These are phyloP conservation scores for Aspergillus luchuensis DNA, from an alignment of 2,329 filamentous ascomycete species.

Conservation along the genomic window DNA sequence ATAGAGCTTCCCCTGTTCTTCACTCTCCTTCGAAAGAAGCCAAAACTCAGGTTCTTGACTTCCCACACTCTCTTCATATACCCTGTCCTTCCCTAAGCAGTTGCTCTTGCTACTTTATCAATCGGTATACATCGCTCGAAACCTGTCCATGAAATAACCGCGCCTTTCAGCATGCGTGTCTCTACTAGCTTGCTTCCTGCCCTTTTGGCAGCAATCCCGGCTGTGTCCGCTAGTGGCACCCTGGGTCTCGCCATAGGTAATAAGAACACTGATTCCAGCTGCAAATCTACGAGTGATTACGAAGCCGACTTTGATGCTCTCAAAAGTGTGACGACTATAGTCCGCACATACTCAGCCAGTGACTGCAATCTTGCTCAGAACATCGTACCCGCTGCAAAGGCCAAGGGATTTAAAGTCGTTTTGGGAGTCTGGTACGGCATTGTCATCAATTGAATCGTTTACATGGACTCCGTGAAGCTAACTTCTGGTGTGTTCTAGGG, in stretches of 20 bases:
- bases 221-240: constrained; percentile 55
- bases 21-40: neutral
- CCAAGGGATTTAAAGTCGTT: constrained; percentile 67
- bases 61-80: constrained; percentile 2
- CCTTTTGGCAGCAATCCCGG: constrained; percentile 48
- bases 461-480: neutral
- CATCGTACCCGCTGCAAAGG: constrained; percentile 66
- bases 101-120: neutral
- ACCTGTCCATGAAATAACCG: neutral
- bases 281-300: constrained; percentile 66
- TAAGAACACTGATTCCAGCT: constrained; percentile 61
- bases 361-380: constrained; percentile 66
- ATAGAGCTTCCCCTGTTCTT: neutral
- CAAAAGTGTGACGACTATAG: constrained; percentile 55
- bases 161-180: constrained; percentile 45
- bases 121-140: neutral
- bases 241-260: constrained; percentile 69
- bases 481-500: constrained; percentile 44
- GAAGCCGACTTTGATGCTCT: constrained; percentile 66
- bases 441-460: neutral
- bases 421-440: constrained; percentile 64
- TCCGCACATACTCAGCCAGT: constrained; percentile 67
- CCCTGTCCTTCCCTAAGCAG: neutral
- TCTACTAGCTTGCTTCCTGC: constrained; percentile 43
- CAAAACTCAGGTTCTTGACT: neutral